Base-by-base conservation (phyloP, 139 green algal species). In the Astrephomene gubernaculifera region DNA sequence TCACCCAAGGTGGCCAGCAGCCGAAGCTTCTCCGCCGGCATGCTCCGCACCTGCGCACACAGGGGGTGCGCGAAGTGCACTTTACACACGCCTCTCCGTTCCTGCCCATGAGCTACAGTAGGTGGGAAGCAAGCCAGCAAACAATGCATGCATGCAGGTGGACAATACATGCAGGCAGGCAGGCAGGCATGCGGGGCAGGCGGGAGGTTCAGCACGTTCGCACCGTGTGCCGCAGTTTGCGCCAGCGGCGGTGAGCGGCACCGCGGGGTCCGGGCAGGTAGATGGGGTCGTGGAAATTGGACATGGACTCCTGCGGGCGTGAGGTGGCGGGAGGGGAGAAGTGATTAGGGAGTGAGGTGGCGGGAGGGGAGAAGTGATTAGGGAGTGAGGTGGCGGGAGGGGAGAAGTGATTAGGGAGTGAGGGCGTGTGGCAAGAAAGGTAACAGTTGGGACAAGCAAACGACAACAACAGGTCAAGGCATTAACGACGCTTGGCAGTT, bases 201-300 rank as follows among this genome's bases (percentile, higher is more conserved):
- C 17, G 17, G 17, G 60, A 69, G 31, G 60, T 31, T 8, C 24
- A 31, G 60, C 25, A 57, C n/a, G n/a, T n/a, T 57, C 79, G 17
- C 36, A 86, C 79, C 36, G 38, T 86, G 21, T 86, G 45, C 1
- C 79, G 64, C 35, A 86, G 65, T 33, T 78, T 76, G 25, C 65
- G 65, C 79, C 79, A 86, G 14, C 79, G 65, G 1, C 79, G 41
- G 79, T 86, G 65, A 24, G 79, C 79, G 2, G 35, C 24, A 12
- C 79, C 79, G 4, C 79, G 79, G 14, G 79, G 79, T 0, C 79
- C 79, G 3, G 79, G 79, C 39, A 79, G 65, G 49, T 86, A 86
- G 45, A 86, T 86, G 65, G 79, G 79, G 45, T 86, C 65, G 36
- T 78, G 45, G 65, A 86, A 86, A 36, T 78, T 44, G 17, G 65